These are phyloP conservation scores for Trichophyton equinum DNA, from an alignment of 2,329 filamentous ascomycete species.

Conservation along the genomic window DNA sequence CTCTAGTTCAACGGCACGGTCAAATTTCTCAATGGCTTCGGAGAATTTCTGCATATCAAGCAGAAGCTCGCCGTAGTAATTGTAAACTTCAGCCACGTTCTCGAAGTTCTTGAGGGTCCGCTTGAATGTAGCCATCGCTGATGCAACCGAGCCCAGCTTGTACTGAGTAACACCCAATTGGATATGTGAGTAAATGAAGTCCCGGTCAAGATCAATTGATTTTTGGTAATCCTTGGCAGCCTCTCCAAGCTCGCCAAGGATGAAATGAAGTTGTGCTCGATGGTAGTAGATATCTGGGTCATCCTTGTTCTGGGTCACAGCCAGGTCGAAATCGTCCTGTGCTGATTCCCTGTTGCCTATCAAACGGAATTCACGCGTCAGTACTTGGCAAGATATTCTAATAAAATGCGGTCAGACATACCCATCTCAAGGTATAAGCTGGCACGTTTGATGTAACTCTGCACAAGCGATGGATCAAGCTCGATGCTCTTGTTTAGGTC, in stretches of 20 bases:
- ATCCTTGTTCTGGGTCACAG: constrained; percentile 68
- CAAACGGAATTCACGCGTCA: constrained; percentile 12
- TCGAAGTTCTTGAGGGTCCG: constrained; percentile 97
- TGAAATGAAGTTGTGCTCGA: constrained; percentile 95
- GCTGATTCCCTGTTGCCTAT: constrained; percentile 74
- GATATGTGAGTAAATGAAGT: constrained; percentile 99
- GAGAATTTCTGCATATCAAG: constrained; percentile 92
- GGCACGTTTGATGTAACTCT: constrained; percentile 97
- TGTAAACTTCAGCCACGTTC: constrained; percentile 93
- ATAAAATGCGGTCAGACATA: constrained; percentile 30
- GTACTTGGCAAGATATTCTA: background rate
- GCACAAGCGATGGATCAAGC: constrained; percentile 72
- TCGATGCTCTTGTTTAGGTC: constrained; percentile 92
- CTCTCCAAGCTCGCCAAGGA: constrained; percentile 82
- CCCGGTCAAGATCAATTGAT: constrained; percentile 88
- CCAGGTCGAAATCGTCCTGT: constrained; percentile 73
- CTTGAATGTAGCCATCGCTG: constrained; percentile 96
- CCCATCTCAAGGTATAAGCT: constrained; percentile 95
- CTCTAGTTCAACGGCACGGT: constrained; percentile 97
- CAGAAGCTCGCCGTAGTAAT: constrained; percentile 96
- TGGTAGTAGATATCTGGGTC: constrained; percentile 99
- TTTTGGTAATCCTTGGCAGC: constrained; percentile 98
- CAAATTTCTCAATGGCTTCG: constrained; percentile 95
- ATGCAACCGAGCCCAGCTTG: constrained; percentile 97
- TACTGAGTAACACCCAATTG: constrained; percentile 98